Conservation (phyloP, 768 basidiomycete species). For the Suillus hirtellus region DNA sequence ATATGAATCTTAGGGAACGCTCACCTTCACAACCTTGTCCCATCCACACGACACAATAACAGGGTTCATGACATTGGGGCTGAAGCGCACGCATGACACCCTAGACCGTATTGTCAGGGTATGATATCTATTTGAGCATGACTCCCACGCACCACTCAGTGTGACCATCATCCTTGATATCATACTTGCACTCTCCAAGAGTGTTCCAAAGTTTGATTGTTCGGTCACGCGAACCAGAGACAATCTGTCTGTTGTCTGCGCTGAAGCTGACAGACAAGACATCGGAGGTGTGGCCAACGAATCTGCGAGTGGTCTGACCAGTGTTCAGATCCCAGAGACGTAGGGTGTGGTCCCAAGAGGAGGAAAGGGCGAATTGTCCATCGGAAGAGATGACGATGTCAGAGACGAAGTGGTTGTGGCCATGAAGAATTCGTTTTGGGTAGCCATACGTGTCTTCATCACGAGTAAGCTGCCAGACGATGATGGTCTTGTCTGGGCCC, state of each 20-base stretch:
- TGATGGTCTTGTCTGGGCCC: constrained; percentile 94
- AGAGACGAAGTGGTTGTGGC: constrained; percentile 99
- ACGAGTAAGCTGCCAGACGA: constrained; percentile 98
- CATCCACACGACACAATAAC: constrained; percentile 99
- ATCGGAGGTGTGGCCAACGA: constrained; percentile 97
- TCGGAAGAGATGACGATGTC: constrained; percentile 99
- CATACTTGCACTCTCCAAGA: constrained; percentile 99
- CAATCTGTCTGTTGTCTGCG: constrained; percentile 99
- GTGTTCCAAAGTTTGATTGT: constrained; percentile 99
- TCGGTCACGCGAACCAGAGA: constrained; percentile 95
- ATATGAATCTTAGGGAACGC: constrained; percentile 24
- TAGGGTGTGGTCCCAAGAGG: constrained; percentile 99
- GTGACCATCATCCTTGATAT: constrained; percentile 99
- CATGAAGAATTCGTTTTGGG: constrained; percentile 96
- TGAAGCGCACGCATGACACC: constrained; percentile 99
- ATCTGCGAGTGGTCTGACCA: constrained; percentile 92
- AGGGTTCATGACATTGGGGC: constrained; percentile 95
- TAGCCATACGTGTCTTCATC: constrained; percentile 90
- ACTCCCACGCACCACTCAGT: constrained; percentile 70
- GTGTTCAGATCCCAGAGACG: constrained; percentile 99
- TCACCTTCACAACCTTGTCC: constrained; percentile 99
- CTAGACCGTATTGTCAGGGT: constrained; percentile 39
- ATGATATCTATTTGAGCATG: neutral
- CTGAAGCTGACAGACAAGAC: constrained; percentile 99
- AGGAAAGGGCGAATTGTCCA: constrained; percentile 98